phyloP scores from a whole-genome alignment of 2,329 filamentous ascomycete species.

The Hypoxylon rubiginosum region DNA sequence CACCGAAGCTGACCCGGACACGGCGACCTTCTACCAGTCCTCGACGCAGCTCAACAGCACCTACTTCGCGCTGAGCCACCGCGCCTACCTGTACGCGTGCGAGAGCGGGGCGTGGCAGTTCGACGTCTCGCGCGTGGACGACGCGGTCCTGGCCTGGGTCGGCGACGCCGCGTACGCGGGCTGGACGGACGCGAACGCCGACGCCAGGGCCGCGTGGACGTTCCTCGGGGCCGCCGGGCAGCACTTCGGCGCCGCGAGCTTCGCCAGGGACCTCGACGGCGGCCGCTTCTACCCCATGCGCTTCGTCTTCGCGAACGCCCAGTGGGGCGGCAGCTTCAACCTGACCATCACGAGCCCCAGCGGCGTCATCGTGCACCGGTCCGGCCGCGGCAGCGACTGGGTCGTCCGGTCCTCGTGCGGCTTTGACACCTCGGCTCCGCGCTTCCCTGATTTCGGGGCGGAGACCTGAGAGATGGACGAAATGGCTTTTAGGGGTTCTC shows the following conservation, averaged over 20 bases:
- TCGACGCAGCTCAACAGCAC: constrained; percentile 30
- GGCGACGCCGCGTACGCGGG: constrained; percentile 41
- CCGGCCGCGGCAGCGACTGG: constrained; percentile 29
- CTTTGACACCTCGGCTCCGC: constrained; percentile 16
- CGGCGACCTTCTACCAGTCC: constrained; percentile 30
- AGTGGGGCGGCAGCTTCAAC: constrained; percentile 33
- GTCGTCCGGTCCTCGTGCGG: constrained; percentile 34
- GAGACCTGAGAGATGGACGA: constrained; percentile 12
- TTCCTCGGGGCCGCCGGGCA: constrained; percentile 26
- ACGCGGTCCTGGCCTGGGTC: constrained; percentile 37
- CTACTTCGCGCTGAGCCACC: constrained; percentile 46
- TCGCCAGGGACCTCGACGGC: constrained; percentile 30
- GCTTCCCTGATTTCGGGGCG: constrained; percentile 24
- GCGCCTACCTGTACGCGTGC: constrained; percentile 46
- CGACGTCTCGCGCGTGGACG: constrained; percentile 41
- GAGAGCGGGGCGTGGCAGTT: constrained; percentile 44
- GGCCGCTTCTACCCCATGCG: constrained; percentile 31
- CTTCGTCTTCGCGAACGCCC: constrained; percentile 34
- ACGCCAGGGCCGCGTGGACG: constrained; percentile 38
- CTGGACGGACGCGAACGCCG: constrained; percentile 44
- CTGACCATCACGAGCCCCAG: constrained; percentile 39
- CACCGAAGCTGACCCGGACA: constrained; percentile 7
- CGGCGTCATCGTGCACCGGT: constrained; percentile 37
- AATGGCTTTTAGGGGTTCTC: background rate
- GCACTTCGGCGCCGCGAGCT: constrained; percentile 36